A percentile compares a stretch with the other conserved stretches of the same genome.
Evolutionary conservation across 768 basidiomycete species (phyloP).

Genomic region (Paxillus rubicundulus): DNA sequence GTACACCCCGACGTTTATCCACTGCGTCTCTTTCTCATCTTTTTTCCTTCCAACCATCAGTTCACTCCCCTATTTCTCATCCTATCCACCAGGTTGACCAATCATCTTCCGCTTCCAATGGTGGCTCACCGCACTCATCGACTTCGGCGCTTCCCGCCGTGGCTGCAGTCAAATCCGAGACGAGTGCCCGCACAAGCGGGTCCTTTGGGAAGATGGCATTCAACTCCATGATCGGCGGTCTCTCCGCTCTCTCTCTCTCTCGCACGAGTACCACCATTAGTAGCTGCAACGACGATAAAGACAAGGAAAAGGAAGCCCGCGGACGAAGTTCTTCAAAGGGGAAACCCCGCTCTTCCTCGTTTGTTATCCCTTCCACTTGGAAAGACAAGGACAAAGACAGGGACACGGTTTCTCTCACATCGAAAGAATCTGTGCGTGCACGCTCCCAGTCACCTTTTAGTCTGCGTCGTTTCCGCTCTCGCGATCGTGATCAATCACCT

Average conservation of each 20-base stretch:
- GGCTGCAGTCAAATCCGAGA: conserved; percentile 36
- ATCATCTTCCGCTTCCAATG: conserved; percentile 3
- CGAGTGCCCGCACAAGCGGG: conserved; percentile 35
- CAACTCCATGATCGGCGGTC: conserved; percentile 67
- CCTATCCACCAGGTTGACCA: conserved; percentile 19
- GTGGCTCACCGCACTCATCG: conserved; percentile 6
- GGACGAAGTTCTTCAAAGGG: conserved; percentile 49
- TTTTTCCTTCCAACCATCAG: conserved; percentile 22
- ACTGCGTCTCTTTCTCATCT: conserved; percentile 24
- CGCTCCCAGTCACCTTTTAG: conserved; percentile 82
- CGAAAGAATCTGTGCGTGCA: conserved; percentile 56
- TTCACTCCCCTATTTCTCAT: conserved; percentile 17
- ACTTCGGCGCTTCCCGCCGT: conserved; percentile 25
- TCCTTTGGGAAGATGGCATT: conserved; percentile 65
- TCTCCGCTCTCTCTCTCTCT: conserved; percentile 62
- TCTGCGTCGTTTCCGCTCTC: conserved; percentile 62
- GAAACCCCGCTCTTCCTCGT: conserved; percentile 47
- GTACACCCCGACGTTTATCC: conserved; percentile 22
- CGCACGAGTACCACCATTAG: conserved; percentile 47
- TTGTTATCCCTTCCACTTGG: conserved; percentile 34
- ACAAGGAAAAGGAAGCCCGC: conserved; percentile 48
- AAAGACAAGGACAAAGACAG: conserved; percentile 35
- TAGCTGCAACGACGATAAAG: conserved; percentile 38
- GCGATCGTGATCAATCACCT: conserved; percentile 55
- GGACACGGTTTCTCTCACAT: conserved; percentile 36